Base-by-base conservation (phyloP, 805 yeast species). In the Candida namnaoensis region DNA sequence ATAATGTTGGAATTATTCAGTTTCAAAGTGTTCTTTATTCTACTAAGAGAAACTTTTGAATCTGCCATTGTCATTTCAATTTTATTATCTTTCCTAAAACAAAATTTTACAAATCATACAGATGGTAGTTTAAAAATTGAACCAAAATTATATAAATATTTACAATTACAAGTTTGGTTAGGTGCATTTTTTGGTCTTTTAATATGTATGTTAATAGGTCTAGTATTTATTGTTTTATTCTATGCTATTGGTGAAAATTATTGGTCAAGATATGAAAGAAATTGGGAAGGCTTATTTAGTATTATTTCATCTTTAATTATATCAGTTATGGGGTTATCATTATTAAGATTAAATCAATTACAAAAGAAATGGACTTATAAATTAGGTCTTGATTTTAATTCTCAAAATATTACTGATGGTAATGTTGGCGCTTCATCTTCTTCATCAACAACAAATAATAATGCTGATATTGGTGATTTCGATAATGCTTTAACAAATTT, bases 61-160 rank as follows among this genome's bases (percentile, higher is more conserved):
- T 96, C 97, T 12, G 80, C 91, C 37, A 77, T 91, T 48, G 87
- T 91, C 47, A 84, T 93, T 45, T 88, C 98, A 4, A 96, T 91
- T 37, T 71, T 91, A 46, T 71, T 91, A 44, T 95, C 98, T 14
- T 91, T 91, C 65, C 72, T 90, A 52, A 87, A 87, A 61, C 96
- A 88, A 65, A 87, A 95, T 50, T 74, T 90, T 49, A 30, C 27
- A 15, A 15, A 48, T 46, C 10, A 3, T 34, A 34, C 13, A 8
- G 35, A 34, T 34, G 35, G 25, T 7, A 13, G 10, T 8, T 39
- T 48, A 14, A 54, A 65, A 1, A 64, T 70, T 32, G 60, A 54
- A 33, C 37, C 42, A 11, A 53, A 45, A 7, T 43, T 61, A 9
- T 78, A 77, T 53, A 56, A 60, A 27, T 58, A 63, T 11, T 60